These are phyloP conservation scores for Paramecium octaurelia DNA, from an alignment of 73 alveolate species.

Conservation along the genomic window DNA sequence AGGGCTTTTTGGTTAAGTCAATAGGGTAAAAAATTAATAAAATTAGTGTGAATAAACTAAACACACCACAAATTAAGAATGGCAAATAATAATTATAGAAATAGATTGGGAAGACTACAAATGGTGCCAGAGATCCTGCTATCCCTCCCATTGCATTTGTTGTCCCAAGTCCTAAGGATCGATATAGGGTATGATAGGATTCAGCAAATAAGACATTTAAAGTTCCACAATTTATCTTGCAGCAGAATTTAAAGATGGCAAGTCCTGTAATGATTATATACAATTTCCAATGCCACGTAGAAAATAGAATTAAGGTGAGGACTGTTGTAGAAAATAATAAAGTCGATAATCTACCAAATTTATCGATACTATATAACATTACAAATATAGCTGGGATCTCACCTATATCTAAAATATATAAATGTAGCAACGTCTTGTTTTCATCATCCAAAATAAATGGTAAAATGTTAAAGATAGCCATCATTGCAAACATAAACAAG, in stretches of 20 bases:
- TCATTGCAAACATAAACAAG: background rate
- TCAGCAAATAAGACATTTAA: slow-evolving; percentile 37
- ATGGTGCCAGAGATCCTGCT: slow-evolving; percentile 48
- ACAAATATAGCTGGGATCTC: slow-evolving; percentile 51
- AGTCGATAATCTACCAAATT: background rate
- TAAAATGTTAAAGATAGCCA: background rate
- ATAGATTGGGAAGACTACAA: slow-evolving; percentile 14
- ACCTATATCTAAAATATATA: background rate
- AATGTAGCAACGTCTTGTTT: background rate
- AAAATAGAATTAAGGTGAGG: background rate
- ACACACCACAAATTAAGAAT: background rate
- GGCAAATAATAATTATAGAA: slow-evolving; percentile 3
- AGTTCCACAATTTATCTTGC: slow-evolving; percentile 4
- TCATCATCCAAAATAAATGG: slow-evolving; percentile 35
- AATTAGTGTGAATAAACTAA: background rate
- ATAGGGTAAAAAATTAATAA: background rate
- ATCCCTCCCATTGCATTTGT: slow-evolving; percentile 34
- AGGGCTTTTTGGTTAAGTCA: slow-evolving; percentile 42
- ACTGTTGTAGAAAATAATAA: background rate
- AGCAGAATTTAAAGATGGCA: slow-evolving; percentile 18
- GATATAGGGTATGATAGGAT: slow-evolving; percentile 33
- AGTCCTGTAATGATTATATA: background rate
- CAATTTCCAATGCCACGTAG: background rate
- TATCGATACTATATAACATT: slow-evolving; percentile 33
- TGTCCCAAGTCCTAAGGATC: slow-evolving; percentile 49